Base-by-base conservation (phyloP, 139 green algal species). In the Zygnema cylindricum region DNA sequence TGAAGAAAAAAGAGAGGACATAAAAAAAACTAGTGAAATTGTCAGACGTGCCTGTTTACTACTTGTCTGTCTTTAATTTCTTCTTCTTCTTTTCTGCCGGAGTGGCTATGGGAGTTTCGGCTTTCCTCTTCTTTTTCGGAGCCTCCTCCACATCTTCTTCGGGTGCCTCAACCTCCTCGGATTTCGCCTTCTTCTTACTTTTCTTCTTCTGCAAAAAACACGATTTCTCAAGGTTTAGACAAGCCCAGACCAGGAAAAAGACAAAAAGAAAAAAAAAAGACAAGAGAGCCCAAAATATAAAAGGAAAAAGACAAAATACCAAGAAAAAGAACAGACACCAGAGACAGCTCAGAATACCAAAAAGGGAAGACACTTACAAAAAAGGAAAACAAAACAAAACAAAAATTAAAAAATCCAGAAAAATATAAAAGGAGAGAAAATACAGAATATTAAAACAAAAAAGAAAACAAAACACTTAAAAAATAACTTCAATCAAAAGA, bases 81-180 rank as follows among this genome's bases (percentile, higher is more conserved):
- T 89, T 89, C 42, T 89, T 85, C 84, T 89, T 89, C 84, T 89
- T 89, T 23, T 83, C 84, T 40, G n/a, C 33, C 1, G 71, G n/a
- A 22, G 33, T 36, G 22, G 40, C 84, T 22, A 42, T 21, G n/a
- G 85, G 32, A 38, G 36, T 71, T 77, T 30, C 84, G 1, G 71
- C 32, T 32, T 90, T 54, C 57, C 76, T 73, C 0, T 81, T 23
- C 2, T 83, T 69, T 57, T 91, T 57, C 7, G 39, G 40, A 30
- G 49, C 71, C 33, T n/a, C 75, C 0, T 85, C 77, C 33, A 69
- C 84, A 39, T 54, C 84, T 77, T 86, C 93, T 25, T 82, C 69
- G 54, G 88, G 91, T 76, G 77, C 43, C 76, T 91, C 88, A 86
- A 93, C 93, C 55, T 94, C 90, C 92, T 94, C 86, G 82, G 90